phyloP scores from a whole-genome alignment of 2,329 filamentous ascomycete genomes.

The Ambrosiella cleistominuta region DNA sequence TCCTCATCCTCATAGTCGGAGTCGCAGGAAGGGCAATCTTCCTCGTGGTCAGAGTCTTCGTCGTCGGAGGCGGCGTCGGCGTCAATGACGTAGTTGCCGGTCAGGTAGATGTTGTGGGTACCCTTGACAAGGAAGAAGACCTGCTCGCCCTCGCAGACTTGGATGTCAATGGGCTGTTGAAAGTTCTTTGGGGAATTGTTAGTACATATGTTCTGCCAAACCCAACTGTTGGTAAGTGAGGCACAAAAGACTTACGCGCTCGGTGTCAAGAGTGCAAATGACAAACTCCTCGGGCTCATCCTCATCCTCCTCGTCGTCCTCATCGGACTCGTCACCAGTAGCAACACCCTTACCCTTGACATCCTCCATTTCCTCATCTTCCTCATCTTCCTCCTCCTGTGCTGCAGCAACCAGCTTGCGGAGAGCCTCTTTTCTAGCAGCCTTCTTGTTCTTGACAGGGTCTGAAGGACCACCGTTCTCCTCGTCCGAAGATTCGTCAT shows the following conservation, averaged over 20 bases:
- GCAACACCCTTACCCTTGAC: slow-evolving; percentile 60
- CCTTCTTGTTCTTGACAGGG: slow-evolving; percentile 67
- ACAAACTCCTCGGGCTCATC: slow-evolving; percentile 75
- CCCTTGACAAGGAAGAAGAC: slow-evolving; percentile 86
- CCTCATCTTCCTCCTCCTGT: slow-evolving; percentile 40
- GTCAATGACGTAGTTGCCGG: slow-evolving; percentile 83
- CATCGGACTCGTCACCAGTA: slow-evolving; percentile 40
- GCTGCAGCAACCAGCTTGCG: slow-evolving; percentile 46
- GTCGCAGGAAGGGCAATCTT: slow-evolving; percentile 22
- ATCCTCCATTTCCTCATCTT: slow-evolving; percentile 55
- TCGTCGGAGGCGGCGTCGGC: slow-evolving; percentile 47
- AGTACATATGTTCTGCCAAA: not conserved
- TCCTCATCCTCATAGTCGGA: slow-evolving; percentile 34
- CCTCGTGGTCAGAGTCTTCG: slow-evolving; percentile 42
- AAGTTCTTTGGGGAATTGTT: slow-evolving; percentile 44
- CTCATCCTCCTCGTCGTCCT: slow-evolving; percentile 35
- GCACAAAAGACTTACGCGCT: slow-evolving; percentile 51
- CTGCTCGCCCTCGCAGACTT: slow-evolving; percentile 70
- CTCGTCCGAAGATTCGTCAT: slow-evolving; percentile 40
- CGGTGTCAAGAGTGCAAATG: slow-evolving; percentile 85
- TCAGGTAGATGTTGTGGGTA: slow-evolving; percentile 79
- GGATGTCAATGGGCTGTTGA: slow-evolving; percentile 91
- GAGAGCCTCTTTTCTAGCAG: slow-evolving; percentile 47
- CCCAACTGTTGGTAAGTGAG: not conserved
- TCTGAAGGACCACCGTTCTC: slow-evolving; percentile 81